Conservation (phyloP, 1,284 basidiomycete species). For the Rhodotorula mucilaginosa region DNA sequence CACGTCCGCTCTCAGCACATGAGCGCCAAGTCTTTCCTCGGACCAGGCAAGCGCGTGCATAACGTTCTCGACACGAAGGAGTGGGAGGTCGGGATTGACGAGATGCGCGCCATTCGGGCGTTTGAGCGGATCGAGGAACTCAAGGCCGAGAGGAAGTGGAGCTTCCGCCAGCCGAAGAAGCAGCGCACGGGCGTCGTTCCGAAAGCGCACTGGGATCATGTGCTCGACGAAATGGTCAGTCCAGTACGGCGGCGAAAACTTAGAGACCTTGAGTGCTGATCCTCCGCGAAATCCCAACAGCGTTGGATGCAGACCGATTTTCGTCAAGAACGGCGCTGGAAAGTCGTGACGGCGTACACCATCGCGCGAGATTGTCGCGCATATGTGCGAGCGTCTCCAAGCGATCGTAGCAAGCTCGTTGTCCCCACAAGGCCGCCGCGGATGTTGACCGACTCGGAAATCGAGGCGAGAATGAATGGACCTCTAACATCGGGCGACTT, state of each 20-base stretch:
- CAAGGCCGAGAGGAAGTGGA: conserved; percentile 81
- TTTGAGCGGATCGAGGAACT: conserved; percentile 82
- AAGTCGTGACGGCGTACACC: conserved; percentile 77
- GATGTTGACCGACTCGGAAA: conserved; percentile 3
- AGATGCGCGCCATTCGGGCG: conserved; percentile 55
- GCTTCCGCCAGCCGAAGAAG: conserved; percentile 92
- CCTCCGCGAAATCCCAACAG: conserved; percentile 51
- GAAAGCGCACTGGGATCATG: conserved; percentile 93
- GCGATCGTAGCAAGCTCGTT: conserved; percentile 66
- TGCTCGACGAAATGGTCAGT: conserved; percentile 91
- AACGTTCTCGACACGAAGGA: conserved; percentile 43
- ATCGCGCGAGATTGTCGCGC: conserved; percentile 79
- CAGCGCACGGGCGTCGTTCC: conserved; percentile 74
- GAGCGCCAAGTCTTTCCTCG: conserved; percentile 39
- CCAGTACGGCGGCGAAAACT: not conserved
- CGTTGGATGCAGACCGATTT: conserved; percentile 97
- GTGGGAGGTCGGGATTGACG: conserved; percentile 43
- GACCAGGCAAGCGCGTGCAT: conserved; percentile 40
- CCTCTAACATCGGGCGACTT: conserved; percentile 2
- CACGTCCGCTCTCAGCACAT: conserved; percentile 41
- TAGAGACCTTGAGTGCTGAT: no score
- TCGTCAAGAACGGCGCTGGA: conserved; percentile 91
- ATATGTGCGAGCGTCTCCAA: conserved; percentile 74
- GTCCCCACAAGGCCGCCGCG: conserved; percentile 46
- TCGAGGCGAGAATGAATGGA: conserved; percentile 10